phyloP scores from a whole-genome alignment of 495 filamentous ascomycete species.

The Pseudoneurospora amorphoporcata region DNA sequence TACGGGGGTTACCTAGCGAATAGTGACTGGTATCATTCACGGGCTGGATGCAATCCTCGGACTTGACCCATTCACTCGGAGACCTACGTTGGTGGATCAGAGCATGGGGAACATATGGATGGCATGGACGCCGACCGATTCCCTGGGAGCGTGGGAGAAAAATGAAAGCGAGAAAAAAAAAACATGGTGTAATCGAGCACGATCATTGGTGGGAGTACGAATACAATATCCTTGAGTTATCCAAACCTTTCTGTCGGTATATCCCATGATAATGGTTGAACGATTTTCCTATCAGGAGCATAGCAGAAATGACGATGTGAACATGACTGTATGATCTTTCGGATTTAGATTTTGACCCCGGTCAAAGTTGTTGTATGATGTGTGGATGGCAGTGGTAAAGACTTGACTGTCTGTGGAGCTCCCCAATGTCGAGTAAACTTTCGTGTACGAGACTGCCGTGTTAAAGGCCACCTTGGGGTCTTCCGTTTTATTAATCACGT shows the following conservation, averaged over 20 bases:
- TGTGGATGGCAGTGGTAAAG: background rate
- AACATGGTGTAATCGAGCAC: background rate
- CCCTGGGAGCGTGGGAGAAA: background rate
- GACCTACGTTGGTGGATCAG: background rate
- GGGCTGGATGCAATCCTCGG: background rate
- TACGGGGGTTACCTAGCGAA: background rate
- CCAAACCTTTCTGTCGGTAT: background rate
- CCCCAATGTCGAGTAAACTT: too few relatives aligned
- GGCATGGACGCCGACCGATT: background rate
- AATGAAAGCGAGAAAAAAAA: background rate
- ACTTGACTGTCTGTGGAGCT: background rate
- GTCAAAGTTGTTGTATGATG: background rate
- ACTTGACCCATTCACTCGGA: background rate
- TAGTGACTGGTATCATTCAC: background rate
- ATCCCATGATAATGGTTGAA: background rate
- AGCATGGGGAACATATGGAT: background rate
- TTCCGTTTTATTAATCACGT: too few relatives aligned
- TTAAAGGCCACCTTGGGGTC: too few relatives aligned
- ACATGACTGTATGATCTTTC: background rate
- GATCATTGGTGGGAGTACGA: background rate
- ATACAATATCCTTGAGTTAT: background rate
- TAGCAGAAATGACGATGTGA: background rate
- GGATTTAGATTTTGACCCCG: background rate
- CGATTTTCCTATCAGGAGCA: background rate
- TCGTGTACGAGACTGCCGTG: too few relatives aligned